Evolutionary conservation across 2,329 filamentous ascomycete species (phyloP), one percentile per base, ranked within the genome.

Genomic region (Diplodia scrobiculata): DNA sequence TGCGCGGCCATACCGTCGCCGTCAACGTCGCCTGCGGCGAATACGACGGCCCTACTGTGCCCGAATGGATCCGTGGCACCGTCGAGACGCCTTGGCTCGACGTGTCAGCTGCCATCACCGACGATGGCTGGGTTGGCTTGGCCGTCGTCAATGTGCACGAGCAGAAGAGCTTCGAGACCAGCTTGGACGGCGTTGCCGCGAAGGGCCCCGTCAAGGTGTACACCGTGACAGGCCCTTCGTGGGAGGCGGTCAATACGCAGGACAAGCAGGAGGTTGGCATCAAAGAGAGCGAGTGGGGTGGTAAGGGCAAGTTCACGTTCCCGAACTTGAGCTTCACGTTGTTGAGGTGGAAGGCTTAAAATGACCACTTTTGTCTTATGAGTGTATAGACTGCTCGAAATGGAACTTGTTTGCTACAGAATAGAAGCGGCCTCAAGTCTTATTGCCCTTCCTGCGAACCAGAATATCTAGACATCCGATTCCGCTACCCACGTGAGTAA

Each of bases 91-190:
- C 90, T 7, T 92, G 85, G 80, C 75, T 91, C 66, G 89, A 91
- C 73, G 87, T 88, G 29, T 88, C 87, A 69, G 89, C 87, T 1
- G 79, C 83, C 1, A 70, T 88, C 5, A 81, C 83, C 21, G 84
- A 85, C 6, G 82, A 85, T 66, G 89, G 89, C 0, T 84, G 80
- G 63, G 81, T 89, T 0, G 89, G 82, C 69, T 71, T 94, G 69
- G 89, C 85, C 2, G 90, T 93, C 0, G 89, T 92, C 17, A 95
- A 95, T 74, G 83, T 91, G 21, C 76, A 79, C 66, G 86, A 89
- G 68, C 81, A 83, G 9, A 80, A 83, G 68, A 84, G 83, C 66
- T 87, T 89, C 64, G 81, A 84, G 68, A 85, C 85, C 0, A 80
- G 84, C 51, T 60, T 92, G n/a, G 80, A 83, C 48, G 89, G 89